Evolutionary conservation across 2,329 filamentous ascomycete species (phyloP), one percentile per base, ranked within the genome.

Genomic region (Xylariaceae sp.): DNA sequence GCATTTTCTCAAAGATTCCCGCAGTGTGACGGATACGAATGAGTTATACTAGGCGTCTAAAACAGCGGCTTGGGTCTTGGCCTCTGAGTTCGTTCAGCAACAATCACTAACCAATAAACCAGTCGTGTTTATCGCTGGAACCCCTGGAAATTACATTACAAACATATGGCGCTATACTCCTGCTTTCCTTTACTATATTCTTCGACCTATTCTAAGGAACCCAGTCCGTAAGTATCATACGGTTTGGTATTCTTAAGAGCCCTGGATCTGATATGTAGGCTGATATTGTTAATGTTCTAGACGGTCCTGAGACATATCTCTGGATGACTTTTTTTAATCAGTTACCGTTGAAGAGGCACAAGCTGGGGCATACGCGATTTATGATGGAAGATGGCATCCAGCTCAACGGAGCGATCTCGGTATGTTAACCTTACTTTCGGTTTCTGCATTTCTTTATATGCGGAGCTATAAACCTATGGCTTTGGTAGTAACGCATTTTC

Each of bases 271-370:
- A 24, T 32, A 10, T 16, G 3, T 11, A n/a, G 27, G 26, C 29
- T 44, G 8, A 30, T 32, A 20, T 21, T 4, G 27, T 33, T 33
- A 11, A 44, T 44, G 18, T 45, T 35, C 3, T 33, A 45, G 27
- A 63, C 13, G 61, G 61, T 11, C 53, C 61, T 3, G 55, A 63
- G 15, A 66, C 58, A 0, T 63, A 56, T 42, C 49, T 64, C 13
- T 66, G 64, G 64, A 64, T 66, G 58, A 59, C 56, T 1, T 58
- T 64, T 29, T 63, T 58, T 23, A 58, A 2, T 51, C 55, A 11
- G 54, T 64, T 6, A 64, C 58, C 6, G 40, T 59, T 11, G 47
- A 61, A 6, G 60, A 55, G 16, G 57, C 55, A 5, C 15, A 54
- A 10, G 55, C 58, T 3, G 63, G 61, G 3, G 52, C 57, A 0